These are phyloP conservation scores for Allantophomopsis cytisporea DNA, from an alignment of 2,329 filamentous ascomycete species.

Conservation along the genomic window DNA sequence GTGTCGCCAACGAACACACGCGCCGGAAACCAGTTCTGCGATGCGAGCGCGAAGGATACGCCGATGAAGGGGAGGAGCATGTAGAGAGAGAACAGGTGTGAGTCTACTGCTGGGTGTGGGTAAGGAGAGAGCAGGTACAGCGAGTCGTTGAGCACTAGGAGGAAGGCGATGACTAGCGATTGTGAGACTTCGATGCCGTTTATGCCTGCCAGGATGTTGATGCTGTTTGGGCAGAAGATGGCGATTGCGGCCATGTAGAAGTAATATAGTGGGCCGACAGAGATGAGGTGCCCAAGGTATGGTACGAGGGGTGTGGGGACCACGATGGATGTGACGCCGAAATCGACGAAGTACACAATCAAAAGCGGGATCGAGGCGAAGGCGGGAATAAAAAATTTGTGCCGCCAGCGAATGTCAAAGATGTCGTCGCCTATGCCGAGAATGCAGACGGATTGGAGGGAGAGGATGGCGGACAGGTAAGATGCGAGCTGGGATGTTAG, in stretches of 20 bases:
- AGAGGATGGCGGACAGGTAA: conserved; percentile 87
- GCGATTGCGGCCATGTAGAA: conserved; percentile 91
- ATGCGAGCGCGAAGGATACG: conserved; percentile 74
- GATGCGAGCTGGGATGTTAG: conserved; percentile 60
- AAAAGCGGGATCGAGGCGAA: conserved; percentile 88
- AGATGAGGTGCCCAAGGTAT: conserved; percentile 67
- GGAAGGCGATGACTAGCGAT: conserved; percentile 75
- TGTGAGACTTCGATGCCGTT: conserved; percentile 96
- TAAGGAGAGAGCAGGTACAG: conserved; percentile 77
- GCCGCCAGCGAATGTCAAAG: conserved; percentile 96
- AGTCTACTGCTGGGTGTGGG: conserved; percentile 88
- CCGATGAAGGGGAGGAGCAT: conserved; percentile 89
- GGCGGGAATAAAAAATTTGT: conserved; percentile 96
- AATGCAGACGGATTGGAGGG: conserved; percentile 79
- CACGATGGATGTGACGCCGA: conserved; percentile 90
- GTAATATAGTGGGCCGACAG: conserved; percentile 80
- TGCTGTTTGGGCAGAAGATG: conserved; percentile 97
- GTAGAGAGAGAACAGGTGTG: conserved; percentile 91
- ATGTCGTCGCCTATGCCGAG: conserved; percentile 91
- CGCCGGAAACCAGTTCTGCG: conserved; percentile 92
- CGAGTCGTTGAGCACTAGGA: conserved; percentile 76
- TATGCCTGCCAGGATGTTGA: conserved; percentile 99
- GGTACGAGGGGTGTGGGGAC: conserved; percentile 75
- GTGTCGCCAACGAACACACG: conserved; percentile 95
- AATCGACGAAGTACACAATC: conserved; percentile 96